Base-by-base conservation (phyloP, 2,329 filamentous ascomycete species). In the Pyricularia grisea region DNA sequence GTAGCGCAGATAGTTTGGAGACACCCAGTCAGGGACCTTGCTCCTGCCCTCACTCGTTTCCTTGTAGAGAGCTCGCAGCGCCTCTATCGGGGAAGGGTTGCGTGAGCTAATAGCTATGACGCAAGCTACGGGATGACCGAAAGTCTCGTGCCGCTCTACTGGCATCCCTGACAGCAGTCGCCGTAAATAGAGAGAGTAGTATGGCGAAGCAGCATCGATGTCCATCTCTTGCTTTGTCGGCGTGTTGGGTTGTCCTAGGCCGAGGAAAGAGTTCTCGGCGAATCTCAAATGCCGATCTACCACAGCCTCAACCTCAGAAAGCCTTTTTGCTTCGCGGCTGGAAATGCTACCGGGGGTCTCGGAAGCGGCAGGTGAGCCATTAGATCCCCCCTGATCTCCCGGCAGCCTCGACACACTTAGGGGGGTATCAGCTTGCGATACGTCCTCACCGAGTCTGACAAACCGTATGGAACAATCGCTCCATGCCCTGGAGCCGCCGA, bases 61-160 rank as follows among this genome's bases (percentile, higher is more conserved):
- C 66, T 87, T 86, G 78, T 98, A 99, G 4, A 99, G 82, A 72
- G 88, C 89, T 68, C 94, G 85, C 63, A 99, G 83, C 69, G 95
- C 91, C 76, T 97, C 93, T 72, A 98, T 94, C 0, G 96, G 94
- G 20, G 88, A 83, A 33, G 87, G 82, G 73, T 93, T 97, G 70
- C 91, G 88, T 11, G 95, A 98, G 77, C 93, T 98, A 75, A 98
- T 97, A 30, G 93, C 93, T 77, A 98, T 94, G 60, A 99, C 88
- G 75, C 93, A 94, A 6, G 94, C 94, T 27, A 98, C 94, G 0
- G 96, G 95, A 77, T 99, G 95, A 5, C 91, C 88, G 78, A 98
- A 97, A 0, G 95, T 95, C 80, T 99, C 95, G 74, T 97, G 93
- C 0, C 93, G 89, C 3, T 90, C 87, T 64, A 96, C 81, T 0